Conservation (phyloP, 345 rosid species). For the Eucalyptus urophylla region DNA sequence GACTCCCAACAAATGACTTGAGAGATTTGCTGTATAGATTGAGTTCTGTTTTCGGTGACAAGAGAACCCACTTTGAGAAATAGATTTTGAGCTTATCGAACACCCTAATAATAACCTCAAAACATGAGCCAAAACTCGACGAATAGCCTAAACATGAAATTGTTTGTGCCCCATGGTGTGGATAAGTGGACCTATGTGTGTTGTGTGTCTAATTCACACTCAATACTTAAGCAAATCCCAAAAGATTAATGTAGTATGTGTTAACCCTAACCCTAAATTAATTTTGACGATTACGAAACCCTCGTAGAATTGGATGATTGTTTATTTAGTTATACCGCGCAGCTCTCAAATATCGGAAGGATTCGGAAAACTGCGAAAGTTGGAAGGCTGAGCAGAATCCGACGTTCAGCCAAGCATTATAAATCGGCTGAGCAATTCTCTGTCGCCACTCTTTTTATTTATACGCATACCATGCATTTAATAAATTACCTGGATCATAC, state of each 20-base stretch:
- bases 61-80: neutral
- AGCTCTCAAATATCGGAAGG: neutral
- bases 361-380: neutral
- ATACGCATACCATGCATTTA: neutral
- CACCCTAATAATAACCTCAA: neutral
- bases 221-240: neutral
- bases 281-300: neutral
- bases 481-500: neutral
- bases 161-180: neutral
- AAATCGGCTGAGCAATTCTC: neutral
- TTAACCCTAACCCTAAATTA: neutral
- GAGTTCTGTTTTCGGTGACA: neutral
- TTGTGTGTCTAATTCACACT: neutral
- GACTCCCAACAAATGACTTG: rapidly evolving
- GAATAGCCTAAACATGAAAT: neutral
- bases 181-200: neutral
- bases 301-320: neutral
- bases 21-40: neutral
- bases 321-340: neutral
- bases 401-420: neutral
- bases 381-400: neutral
- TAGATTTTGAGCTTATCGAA: neutral
- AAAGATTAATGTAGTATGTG: neutral
- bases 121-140: neutral
- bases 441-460: neutral